phyloP scores from a whole-genome alignment of 169 alveolate genomes.

The Miamiensis avidus region DNA sequence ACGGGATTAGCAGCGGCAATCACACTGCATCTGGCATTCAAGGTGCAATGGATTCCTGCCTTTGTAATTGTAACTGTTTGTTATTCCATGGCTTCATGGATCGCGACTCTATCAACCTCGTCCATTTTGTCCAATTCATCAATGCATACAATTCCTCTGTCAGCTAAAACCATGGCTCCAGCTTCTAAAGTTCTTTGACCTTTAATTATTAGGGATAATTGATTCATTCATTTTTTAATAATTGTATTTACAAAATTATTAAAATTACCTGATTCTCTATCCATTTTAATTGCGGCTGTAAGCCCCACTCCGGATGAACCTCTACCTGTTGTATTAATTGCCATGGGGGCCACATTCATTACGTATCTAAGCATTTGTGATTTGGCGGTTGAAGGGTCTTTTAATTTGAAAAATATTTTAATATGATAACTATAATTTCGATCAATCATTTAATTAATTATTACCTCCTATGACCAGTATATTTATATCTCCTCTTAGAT shows the following conservation, averaged over 20 bases:
- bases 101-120: constrained; percentile 97
- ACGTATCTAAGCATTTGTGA: constrained; percentile 95
- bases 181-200: constrained; percentile 98
- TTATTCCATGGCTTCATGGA: constrained; percentile 99
- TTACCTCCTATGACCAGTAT: constrained; percentile 93
- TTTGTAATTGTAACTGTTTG: constrained; percentile 98
- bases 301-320: constrained; percentile 99
- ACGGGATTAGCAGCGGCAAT: constrained; percentile 99
- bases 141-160: constrained; percentile 96
- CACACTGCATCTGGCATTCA: constrained; percentile 98
- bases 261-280: constrained; percentile 74
- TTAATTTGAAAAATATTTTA: background rate
- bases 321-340: constrained; percentile 98
- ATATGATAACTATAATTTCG: background rate
- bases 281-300: constrained; percentile 98
- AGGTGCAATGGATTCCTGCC: constrained; percentile 98
- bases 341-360: constrained; percentile 93
- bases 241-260: background rate
- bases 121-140: constrained; percentile 99
- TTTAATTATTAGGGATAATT: constrained; percentile 53
- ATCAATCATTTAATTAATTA: background rate
- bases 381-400: constrained; percentile 98
- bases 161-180: constrained; percentile 99
- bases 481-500: constrained; percentile 98
- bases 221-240: background rate